Percentiles rank a stretch among this genome's conserved stretches.
Conservation (phyloP, 371 early-diverging fungal genomes). For the Dentiscutata heterogama region DNA sequence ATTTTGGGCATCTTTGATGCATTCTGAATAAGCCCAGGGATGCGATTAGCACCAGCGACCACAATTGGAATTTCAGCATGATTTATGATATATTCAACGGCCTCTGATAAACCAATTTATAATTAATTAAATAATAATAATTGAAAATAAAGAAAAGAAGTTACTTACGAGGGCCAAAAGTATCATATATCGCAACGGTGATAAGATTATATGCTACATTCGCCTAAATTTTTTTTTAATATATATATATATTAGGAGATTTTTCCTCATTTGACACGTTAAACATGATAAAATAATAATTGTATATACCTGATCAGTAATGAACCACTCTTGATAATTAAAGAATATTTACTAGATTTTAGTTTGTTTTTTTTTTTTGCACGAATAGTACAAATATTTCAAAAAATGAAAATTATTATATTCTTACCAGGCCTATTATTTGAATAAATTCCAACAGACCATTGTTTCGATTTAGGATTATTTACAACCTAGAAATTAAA, state of each 20-base stretch:
- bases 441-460: conserved; percentile 73
- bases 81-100: conserved; percentile 78
- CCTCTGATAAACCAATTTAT: conserved; percentile 50
- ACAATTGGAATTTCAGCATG: conserved; percentile 76
- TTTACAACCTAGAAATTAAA: conserved; percentile 37
- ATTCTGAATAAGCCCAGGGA: conserved; percentile 70
- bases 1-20: conserved; percentile 66
- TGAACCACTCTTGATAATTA: conserved; percentile 81
- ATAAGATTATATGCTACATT: conserved; percentile 62
- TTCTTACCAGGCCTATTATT: conserved; percentile 78
- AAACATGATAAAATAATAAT: neutral
- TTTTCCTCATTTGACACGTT: too few species aligned
- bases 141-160: neutral
- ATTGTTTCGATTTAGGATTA: conserved; percentile 51
- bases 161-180: conserved; percentile 67
- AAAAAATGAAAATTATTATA: neutral
- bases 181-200: conserved; percentile 91
- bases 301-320: conserved; percentile 66
- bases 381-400: too few species aligned
- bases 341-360: too few species aligned
- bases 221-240: conserved; percentile 52
- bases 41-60: conserved; percentile 73
- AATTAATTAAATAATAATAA: neutral
- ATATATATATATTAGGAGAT: neutral
- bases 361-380: too few species aligned